phyloP scores from a whole-genome alignment of 441 rosid species.

The Arabidopsis hybrid region DNA sequence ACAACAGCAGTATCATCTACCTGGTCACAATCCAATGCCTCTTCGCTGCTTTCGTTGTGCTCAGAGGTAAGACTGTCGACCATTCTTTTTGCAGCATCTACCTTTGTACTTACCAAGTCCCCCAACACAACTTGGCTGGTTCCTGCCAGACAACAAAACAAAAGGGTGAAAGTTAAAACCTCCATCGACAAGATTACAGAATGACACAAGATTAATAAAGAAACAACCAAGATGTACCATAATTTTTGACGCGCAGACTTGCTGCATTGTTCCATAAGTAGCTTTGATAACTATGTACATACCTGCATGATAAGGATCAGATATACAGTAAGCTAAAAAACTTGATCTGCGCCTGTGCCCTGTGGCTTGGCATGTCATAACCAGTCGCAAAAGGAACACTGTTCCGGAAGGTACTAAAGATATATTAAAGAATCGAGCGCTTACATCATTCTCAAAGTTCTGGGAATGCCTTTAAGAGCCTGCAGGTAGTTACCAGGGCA shows the following conservation, averaged over 20 bases:
- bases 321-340: slow-evolving; percentile 23
- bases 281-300: slow-evolving; percentile 97
- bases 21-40: slow-evolving; percentile 53
- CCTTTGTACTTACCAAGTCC: slow-evolving; percentile 80
- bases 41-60: slow-evolving; percentile 52
- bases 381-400: slow-evolving; percentile 26
- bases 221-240: slow-evolving; percentile 57
- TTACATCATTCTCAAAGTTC: slow-evolving; percentile 98
- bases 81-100: slow-evolving; percentile 56
- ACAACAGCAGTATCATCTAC: slow-evolving; percentile 69
- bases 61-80: slow-evolving; percentile 49
- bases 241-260: slow-evolving; percentile 80
- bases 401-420: slow-evolving; percentile 17
- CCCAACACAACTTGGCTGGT: slow-evolving; percentile 71
- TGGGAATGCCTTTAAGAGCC: slow-evolving; percentile 93
- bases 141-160: slow-evolving; percentile 59
- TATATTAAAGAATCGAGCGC: slow-evolving; percentile 34
- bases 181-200: slow-evolving; percentile 24
- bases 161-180: slow-evolving; percentile 29
- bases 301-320: slow-evolving; percentile 60
- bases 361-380: slow-evolving; percentile 31
- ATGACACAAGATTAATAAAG: slow-evolving; percentile 19
- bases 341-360: neutral
- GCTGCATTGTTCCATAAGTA: slow-evolving; percentile 99
- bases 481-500: slow-evolving; percentile 90